These are phyloP conservation scores for Selaginella tamariscina DNA, from an alignment of 75 land plant genomes.

Conservation along the genomic window DNA sequence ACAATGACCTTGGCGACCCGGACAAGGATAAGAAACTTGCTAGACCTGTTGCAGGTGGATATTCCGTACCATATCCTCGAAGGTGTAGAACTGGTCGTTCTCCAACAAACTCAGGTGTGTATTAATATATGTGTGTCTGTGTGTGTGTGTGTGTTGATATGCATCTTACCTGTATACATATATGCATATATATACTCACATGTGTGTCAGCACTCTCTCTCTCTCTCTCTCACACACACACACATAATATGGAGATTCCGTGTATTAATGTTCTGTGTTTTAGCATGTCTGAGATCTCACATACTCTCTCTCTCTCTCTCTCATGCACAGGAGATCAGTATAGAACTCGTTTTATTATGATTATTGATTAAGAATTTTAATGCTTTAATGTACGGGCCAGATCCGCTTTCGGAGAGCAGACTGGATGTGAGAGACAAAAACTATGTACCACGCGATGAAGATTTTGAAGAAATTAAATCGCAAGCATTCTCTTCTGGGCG, in stretches of 20 bases:
- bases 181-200: too few species aligned
- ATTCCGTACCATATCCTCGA: not conserved
- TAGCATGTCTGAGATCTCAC: too few species aligned
- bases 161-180: too few species aligned
- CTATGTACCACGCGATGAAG: slow-evolving; percentile 79
- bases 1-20: slow-evolving; percentile 87
- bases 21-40: slow-evolving; percentile 39
- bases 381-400: slow-evolving; percentile 19
- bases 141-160: too few species aligned
- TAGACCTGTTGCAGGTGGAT: slow-evolving; percentile 50
- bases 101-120: slow-evolving; percentile 2
- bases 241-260: too few species aligned
- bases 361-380: not conserved
- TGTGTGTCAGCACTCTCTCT: too few species aligned
- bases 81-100: not conserved
- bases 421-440: slow-evolving; percentile 40
- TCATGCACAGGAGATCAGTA: too few species aligned
- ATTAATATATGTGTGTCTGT: too few species aligned
- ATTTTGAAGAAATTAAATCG: slow-evolving; percentile 50
- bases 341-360: not conserved
- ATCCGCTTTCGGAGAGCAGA: slow-evolving; percentile 38
- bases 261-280: too few species aligned
- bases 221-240: too few species aligned
- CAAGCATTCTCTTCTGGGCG: slow-evolving; percentile 31
- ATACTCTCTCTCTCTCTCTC: too few species aligned